A percentile compares a stretch with the other conserved stretches of the same genome.
These are phyloP conservation scores for Microbotryum silenes-acaulis DNA, from an alignment of 1,284 basidiomycete species.

Conservation along the genomic window DNA sequence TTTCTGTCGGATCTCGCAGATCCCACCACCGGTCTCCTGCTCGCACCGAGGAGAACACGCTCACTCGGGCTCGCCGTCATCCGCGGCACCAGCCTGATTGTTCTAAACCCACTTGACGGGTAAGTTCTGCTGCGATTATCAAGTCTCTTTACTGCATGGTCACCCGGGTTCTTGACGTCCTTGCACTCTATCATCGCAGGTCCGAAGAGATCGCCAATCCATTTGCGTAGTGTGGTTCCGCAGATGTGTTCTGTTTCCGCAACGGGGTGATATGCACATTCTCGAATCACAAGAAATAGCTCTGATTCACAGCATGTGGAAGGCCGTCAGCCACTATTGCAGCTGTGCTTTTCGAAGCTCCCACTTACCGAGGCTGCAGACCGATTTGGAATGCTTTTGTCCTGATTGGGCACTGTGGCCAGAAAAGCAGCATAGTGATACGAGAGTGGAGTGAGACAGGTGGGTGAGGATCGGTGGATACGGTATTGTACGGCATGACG, in stretches of 20 bases:
- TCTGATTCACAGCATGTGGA: neutral
- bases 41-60: conserved; percentile 48
- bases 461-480: no score
- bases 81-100: conserved; percentile 82
- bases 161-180: neutral
- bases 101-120: conserved; percentile 86
- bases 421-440: no score
- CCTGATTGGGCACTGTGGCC: conserved; percentile 23
- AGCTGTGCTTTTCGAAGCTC: neutral
- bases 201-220: conserved; percentile 68
- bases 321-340: neutral
- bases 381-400: conserved; percentile 16
- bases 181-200: neutral
- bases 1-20: conserved; percentile 17
- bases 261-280: no score
- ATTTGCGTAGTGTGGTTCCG: conserved; percentile 45
- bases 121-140: conserved; percentile 43
- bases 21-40: conserved; percentile 24
- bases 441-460: no score
- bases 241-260: no score
- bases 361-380: conserved; percentile 21
- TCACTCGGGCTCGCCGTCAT: conserved; percentile 75
- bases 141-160: neutral
- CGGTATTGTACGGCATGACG: no score
- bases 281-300: neutral